Base-by-base conservation (phyloP, 306 rosid genomes). In the Malus fusca region DNA sequence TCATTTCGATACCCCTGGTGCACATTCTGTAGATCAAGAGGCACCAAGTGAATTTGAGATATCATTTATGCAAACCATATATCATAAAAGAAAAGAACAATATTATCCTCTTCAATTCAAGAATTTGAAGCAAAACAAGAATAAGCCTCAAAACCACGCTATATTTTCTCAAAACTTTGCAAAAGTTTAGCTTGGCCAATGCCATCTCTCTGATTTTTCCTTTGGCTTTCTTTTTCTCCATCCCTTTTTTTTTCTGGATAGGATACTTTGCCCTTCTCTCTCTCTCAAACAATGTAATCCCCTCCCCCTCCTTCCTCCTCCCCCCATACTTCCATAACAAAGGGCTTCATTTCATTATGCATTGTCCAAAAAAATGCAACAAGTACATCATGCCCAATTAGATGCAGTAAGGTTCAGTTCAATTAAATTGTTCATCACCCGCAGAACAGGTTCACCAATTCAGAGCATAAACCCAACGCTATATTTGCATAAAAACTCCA, bases 1-100 rank as follows among this genome's bases (percentile, higher is more conserved):
- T 92, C 98, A 40, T 68, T 22, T 59, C 88, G 92, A 81, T 85
- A 85, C 17, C 92, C 96, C 83, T 89, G 96, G 75, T 92, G 98
- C 82, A 92, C 75, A 78, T 85, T 96, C 99, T 96, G 99, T 60
- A 79, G 77, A 74, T 46, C 23, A 83, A 70, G 15, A 71, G 71
- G 75, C 52, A 12, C 62, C n/a, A 30, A 44, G 26, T 68, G 80
- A 56, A 33, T 40, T 70, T 52, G 55, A 67, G 81, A 46, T 21
- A 43, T 53, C 13, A 68, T 22, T 51, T 66, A 78, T 48, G 17
- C 25, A 81, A 30, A 43, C 7, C 60, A 52, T 66, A 22, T 17
- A 73, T 69, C 28, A 69, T 63, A 37, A 78, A 48, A 53, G 42
- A 64, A 52, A 42, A 14, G 25, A 18, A 22, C 40, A 22, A 28